Evolutionary conservation across 1,139 yeast species (phyloP).

Genomic region (Blastobotrys buckinghamii): DNA sequence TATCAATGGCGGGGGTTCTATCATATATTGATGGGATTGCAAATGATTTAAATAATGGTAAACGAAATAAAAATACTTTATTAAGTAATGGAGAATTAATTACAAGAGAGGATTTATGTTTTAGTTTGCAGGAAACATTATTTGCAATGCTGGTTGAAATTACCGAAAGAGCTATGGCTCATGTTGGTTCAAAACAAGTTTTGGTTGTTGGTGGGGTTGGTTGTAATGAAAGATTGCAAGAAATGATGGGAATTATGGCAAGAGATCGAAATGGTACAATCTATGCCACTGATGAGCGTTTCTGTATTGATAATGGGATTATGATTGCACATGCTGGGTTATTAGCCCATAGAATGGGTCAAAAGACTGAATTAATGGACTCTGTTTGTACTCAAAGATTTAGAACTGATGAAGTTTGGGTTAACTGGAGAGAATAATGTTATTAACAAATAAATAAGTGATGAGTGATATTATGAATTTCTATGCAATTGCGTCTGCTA

Average conservation of each 20-base stretch:
- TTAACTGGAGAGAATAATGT: conserved; percentile 57
- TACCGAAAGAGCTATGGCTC: conserved; percentile 98
- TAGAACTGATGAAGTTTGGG: conserved; percentile 87
- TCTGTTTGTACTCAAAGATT: conserved; percentile 92
- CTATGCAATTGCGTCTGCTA: too few species aligned
- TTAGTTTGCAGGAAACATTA: conserved; percentile 83
- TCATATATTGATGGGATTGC: conserved; percentile 82
- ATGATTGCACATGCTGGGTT: conserved; percentile 99
- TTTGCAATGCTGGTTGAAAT: conserved; percentile 97
- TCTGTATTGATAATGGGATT: conserved; percentile 95
- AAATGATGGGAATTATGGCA: conserved; percentile 96
- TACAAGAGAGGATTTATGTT: conserved; percentile 85
- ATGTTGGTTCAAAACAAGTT: conserved; percentile 83
- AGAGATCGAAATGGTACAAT: conserved; percentile 79
- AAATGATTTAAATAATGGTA: conserved; percentile 53
- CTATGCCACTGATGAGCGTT: conserved; percentile 92
- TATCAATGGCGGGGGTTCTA: conserved; percentile 92
- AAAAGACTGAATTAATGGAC: conserved; percentile 48
- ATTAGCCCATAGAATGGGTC: conserved; percentile 79
- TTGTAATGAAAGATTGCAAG: conserved; percentile 81
- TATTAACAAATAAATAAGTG: too few species aligned
- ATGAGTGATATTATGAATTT: too few species aligned
- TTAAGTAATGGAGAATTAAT: conserved; percentile 42
- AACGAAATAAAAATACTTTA: conserved; percentile 47
- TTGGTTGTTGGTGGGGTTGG: conserved; percentile 98